Evolutionary conservation across 768 basidiomycete genomes (phyloP), one percentile per base, ranked within the genome.

Genomic region (Phaeotremella skinneri): DNA sequence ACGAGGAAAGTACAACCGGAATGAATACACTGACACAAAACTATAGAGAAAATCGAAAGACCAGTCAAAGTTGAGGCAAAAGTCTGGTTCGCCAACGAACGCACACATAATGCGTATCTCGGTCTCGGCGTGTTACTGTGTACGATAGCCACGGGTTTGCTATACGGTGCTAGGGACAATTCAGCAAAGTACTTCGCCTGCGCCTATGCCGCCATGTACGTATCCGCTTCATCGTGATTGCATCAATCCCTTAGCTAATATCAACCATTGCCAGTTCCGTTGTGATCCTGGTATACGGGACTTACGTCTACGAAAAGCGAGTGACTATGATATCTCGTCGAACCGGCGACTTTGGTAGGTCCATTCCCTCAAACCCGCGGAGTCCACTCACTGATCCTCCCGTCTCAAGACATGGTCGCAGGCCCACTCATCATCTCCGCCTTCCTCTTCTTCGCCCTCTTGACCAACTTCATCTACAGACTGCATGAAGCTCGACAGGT

Each of bases 21-120:
- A n/a, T 21, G 20, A 32, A 34, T 14, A 49, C 7, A 48, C 41
- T 50, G 23, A 30, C 21, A 26, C 52, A 32, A 63, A 34, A 43
- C 7, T 50, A 25, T 55, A 75, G 73, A 75, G 37, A 76, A 76
- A 52, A 61, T 72, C 6, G 52, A 57, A 2, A 77, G 73, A 3
- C 72, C 74, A 0, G 81, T 97, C 68, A 88, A 85, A 63, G 91
- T 97, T 17, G 92, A 97, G 74, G 86, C 85, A 21, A 97, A 97
- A 71, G 92, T 97, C 49, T 97, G 93, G 92, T 94, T 97, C 75
- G 91, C 92, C 7, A 96, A 96, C 71, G 92, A 97, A 78, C 64
- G 78, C 23, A 80, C 94, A 1, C 96, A 92, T 89, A 83, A 98
- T 30, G 83, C 92, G 0, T 99, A 94, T 85, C 80, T 98, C 52